phyloP scores from a whole-genome alignment of 768 basidiomycete genomes.

The Calocybe indica region DNA sequence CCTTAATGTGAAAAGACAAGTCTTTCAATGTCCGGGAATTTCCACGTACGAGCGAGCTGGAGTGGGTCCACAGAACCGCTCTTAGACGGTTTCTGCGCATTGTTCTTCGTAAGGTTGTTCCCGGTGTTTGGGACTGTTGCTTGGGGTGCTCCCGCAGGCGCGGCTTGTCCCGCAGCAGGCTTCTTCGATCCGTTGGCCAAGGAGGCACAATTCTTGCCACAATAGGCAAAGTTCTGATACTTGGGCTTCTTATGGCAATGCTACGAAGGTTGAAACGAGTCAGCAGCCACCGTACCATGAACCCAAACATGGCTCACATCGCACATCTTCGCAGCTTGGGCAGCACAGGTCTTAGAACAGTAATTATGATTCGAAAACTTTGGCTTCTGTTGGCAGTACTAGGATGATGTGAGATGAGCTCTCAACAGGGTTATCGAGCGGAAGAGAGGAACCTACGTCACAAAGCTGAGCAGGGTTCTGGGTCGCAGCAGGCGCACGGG shows the following conservation, averaged over 20 bases:
- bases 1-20: background rate
- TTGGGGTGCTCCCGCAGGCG: background rate
- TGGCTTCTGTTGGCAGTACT: conserved; percentile 49
- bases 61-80: conserved; percentile 27
- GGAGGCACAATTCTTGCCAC: conserved; percentile 59
- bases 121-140: conserved; percentile 10
- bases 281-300: background rate
- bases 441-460: background rate
- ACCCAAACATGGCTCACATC: conserved; percentile 25
- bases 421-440: conserved; percentile 5
- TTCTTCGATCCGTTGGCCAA: conserved; percentile 30
- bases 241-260: conserved; percentile 57
- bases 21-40: background rate
- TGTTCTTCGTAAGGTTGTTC: conserved; percentile 10
- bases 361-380: conserved; percentile 39
- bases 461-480: too few relatives aligned
- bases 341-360: conserved; percentile 52
- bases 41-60: conserved; percentile 32
- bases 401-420: background rate
- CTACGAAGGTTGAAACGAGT: conserved; percentile 17
- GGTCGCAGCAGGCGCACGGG: too few relatives aligned
- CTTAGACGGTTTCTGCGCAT: conserved; percentile 12
- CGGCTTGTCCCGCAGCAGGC: conserved; percentile 5
- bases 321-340: conserved; percentile 34
- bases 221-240: conserved; percentile 53